Conservation (phyloP, 2,329 filamentous ascomycete genomes). For the Arthroderma sp. region DNA sequence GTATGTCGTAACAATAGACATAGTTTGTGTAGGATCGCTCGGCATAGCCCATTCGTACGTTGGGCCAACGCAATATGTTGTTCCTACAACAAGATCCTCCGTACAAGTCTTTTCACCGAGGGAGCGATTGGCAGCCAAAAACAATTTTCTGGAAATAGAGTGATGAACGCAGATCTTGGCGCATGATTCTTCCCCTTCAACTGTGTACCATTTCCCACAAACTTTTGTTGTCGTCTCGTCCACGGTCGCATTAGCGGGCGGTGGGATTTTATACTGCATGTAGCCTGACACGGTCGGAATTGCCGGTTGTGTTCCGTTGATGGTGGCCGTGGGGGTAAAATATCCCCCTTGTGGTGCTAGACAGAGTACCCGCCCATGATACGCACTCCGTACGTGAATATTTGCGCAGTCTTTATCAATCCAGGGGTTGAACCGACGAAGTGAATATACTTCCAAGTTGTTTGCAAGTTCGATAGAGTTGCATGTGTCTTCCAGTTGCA, state of each 20-base stretch:
- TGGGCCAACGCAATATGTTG: constrained; percentile 2
- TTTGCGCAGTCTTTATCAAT: constrained; percentile 10
- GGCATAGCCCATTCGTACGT: background rate
- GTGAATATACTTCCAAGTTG: background rate
- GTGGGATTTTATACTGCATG: background rate
- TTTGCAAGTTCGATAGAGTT: constrained; percentile 3
- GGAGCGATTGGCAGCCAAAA: constrained; percentile 13
- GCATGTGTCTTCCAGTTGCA: constrained; percentile 3
- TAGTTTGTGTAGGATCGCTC: too few relatives aligned
- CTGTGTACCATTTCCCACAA: constrained; percentile 13
- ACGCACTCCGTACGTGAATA: constrained; percentile 4
- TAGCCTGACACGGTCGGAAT: constrained; percentile 3
- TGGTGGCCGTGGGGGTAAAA: background rate
- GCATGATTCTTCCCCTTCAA: constrained; percentile 11
- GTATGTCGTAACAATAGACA: too few relatives aligned
- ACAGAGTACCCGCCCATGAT: constrained; percentile 10
- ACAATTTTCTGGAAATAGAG: constrained; percentile 9
- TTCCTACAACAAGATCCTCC: background rate
- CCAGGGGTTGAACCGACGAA: constrained; percentile 12
- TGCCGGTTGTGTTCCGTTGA: background rate
- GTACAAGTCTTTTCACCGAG: constrained; percentile 7
- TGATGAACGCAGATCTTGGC: constrained; percentile 11
- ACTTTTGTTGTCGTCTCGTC: constrained; percentile 10
- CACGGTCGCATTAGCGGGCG: constrained; percentile 11
- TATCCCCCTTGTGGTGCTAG: constrained; percentile 2